Conservation (phyloP, 2,329 filamentous ascomycete genomes). For the Arthrobotrys conoides region DNA sequence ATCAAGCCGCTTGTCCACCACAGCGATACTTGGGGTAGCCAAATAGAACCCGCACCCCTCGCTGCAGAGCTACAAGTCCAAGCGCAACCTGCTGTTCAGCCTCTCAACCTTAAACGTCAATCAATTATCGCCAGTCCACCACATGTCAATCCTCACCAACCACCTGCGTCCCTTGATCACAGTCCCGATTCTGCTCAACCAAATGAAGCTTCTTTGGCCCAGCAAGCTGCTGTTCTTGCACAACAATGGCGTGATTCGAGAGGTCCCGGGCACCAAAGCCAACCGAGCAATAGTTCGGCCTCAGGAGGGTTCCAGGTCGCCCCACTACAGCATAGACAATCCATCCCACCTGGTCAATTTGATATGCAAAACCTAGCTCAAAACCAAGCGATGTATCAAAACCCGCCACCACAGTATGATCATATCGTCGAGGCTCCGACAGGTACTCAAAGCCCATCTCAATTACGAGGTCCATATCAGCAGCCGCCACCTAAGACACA, state of each 20-base stretch:
- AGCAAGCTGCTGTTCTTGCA: constrained; percentile 57
- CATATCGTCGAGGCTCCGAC: not conserved
- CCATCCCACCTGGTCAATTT: constrained; percentile 32
- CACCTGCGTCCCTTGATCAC: not conserved
- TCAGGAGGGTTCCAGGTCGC: constrained; percentile 8
- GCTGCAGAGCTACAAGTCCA: constrained; percentile 15
- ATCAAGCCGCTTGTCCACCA: constrained; percentile 28
- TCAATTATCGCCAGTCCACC: constrained; percentile 24
- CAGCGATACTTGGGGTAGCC: constrained; percentile 34
- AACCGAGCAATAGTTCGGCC: constrained; percentile 7
- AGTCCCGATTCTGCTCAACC: constrained; percentile 28
- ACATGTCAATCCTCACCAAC: constrained; percentile 4
- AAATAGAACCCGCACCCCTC: constrained; percentile 26
- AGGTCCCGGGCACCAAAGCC: constrained; percentile 7
- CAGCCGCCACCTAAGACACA: constrained; percentile 22
- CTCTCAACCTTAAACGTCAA: constrained; percentile 50
- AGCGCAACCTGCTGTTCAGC: constrained; percentile 34
- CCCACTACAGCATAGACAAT: constrained; percentile 38
- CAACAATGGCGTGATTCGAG: constrained; percentile 45
- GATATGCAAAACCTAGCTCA: constrained; percentile 31
- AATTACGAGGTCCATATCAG: constrained; percentile 25
- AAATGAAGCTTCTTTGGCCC: constrained; percentile 44
- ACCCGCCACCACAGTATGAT: constrained; percentile 26
- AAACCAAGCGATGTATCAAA: constrained; percentile 30
- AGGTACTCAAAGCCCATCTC: constrained; percentile 17